These are phyloP conservation scores for Apiosordaria backusii DNA, from an alignment of 495 filamentous ascomycete species.

Conservation along the genomic window DNA sequence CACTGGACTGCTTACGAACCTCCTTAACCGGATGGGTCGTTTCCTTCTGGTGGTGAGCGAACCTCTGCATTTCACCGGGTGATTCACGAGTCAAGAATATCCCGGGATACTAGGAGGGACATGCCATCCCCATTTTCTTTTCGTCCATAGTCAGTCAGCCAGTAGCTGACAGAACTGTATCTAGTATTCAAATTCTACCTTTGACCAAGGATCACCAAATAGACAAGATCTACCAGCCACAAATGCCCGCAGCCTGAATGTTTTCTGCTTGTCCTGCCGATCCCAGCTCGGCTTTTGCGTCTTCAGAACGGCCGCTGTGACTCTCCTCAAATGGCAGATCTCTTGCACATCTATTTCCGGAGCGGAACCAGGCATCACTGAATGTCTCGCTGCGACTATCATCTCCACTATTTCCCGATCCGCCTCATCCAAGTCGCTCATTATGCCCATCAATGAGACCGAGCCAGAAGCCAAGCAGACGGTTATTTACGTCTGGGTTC, in stretches of 20 bases:
- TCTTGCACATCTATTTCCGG: slow-evolving; percentile 25
- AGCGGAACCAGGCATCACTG: slow-evolving; percentile 31
- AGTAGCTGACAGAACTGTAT: slow-evolving; percentile 22
- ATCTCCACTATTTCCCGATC: slow-evolving; percentile 45
- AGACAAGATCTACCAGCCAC: slow-evolving; percentile 10
- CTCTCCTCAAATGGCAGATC: slow-evolving; percentile 40
- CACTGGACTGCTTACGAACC: slow-evolving; percentile 23
- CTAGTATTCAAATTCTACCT: slow-evolving; percentile 27
- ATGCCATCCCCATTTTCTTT: slow-evolving; percentile 33
- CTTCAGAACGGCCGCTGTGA: slow-evolving; percentile 39
- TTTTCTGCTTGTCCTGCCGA: slow-evolving; percentile 40
- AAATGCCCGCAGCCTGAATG: slow-evolving; percentile 32
- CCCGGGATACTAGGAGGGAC: slow-evolving; percentile 59
- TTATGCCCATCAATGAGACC: slow-evolving; percentile 37
- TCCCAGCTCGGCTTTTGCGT: slow-evolving; percentile 51
- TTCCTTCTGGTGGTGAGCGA: slow-evolving; percentile 29
- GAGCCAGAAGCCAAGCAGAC: slow-evolving; percentile 13
- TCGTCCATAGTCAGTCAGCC: slow-evolving; percentile 21
- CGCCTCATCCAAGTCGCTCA: slow-evolving; percentile 47
- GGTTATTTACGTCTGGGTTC: slow-evolving; percentile 59
- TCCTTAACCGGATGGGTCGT: slow-evolving; percentile 30
- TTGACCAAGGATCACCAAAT: slow-evolving; percentile 19
- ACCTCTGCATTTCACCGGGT: slow-evolving; percentile 50
- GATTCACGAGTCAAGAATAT: slow-evolving; percentile 47
- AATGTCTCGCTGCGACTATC: slow-evolving; percentile 47